Base-by-base conservation (phyloP, 176 grass and related monocot species). In the Bonia amplexicaulis region DNA sequence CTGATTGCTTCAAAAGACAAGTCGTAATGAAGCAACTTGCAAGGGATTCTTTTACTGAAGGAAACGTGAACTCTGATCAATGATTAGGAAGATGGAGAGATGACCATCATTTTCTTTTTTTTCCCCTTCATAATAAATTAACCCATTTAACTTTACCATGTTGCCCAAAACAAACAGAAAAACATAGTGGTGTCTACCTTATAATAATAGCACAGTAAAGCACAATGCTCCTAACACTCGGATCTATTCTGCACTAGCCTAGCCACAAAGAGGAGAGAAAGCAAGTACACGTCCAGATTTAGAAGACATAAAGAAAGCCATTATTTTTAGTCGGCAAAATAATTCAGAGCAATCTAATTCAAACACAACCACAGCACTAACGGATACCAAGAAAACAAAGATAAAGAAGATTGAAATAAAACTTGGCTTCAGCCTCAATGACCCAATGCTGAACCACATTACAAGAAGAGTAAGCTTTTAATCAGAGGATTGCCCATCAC, bases 71-170 rank as follows among this genome's bases (percentile, higher is more conserved):
- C 62, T 9, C 22, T 33, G 69, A 87, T 87, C 80, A 84, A 91
- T 87, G 69, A 91, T 84, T 84, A 87, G 81, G 26, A 84, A 87
- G 89, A 91, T 84, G 89, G 89, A 52, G 74, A 76, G 85, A 91
- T 91, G 89, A 84, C 89, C 72, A 87, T 75, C 76, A 25, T 87
- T 87, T 91, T 87, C 80, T 39, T 29, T 66, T 86, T 83, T 39
- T 66, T 86, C 79, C 74, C 74, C 74, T 87, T 87, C 31, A 70
- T 37, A 84, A 80, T 87, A 91, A 87, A 73, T 66, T 87, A 87
- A 79, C 17, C 60, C 12, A 42, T 33, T 59, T 23, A 79, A 74
- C 84, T 90, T 87, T 90, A 90, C 80, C 89, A 83, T 80, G 85
- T 91, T 87, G 89, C 80, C 80, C 69, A 71, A 75, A 87, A 80